These are phyloP conservation scores for Coniochaeta ligniaria DNA, from an alignment of 2,329 filamentous ascomycete species.

Conservation along the genomic window DNA sequence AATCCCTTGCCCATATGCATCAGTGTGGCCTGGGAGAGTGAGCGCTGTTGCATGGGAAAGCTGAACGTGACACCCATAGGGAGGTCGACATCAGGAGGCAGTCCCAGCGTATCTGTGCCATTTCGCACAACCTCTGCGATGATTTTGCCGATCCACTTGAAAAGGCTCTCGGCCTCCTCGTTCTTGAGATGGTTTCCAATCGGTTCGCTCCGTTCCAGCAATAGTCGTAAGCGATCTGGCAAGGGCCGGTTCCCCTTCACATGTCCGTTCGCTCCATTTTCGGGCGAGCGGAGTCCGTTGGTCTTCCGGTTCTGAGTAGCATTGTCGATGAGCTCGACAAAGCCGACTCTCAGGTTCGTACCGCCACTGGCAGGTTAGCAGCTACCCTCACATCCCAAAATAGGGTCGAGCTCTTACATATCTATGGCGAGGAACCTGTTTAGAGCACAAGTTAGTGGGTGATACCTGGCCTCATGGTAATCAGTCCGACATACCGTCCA, in stretches of 20 bases:
- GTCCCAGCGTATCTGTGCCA: slow-evolving; percentile 35
- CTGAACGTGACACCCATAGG: slow-evolving; percentile 63
- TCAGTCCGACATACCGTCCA: slow-evolving; percentile 35
- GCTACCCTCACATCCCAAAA: slow-evolving; percentile 19
- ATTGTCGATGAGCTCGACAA: slow-evolving; percentile 49
- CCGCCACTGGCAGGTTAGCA: slow-evolving; percentile 44
- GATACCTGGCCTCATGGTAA: background rate
- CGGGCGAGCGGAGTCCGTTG: slow-evolving; percentile 11
- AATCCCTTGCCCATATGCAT: slow-evolving; percentile 69
- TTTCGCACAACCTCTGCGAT: slow-evolving; percentile 66
- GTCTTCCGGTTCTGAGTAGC: slow-evolving; percentile 15
- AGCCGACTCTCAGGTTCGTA: slow-evolving; percentile 61
- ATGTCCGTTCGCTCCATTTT: slow-evolving; percentile 10
- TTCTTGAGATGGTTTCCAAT: slow-evolving; percentile 67
- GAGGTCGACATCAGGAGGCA: slow-evolving; percentile 38
- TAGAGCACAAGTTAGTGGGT: background rate
- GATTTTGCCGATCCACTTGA: slow-evolving; percentile 73
- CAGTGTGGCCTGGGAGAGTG: slow-evolving; percentile 53
- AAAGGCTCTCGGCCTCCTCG: slow-evolving; percentile 67
- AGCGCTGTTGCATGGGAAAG: slow-evolving; percentile 61
- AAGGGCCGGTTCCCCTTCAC: slow-evolving; percentile 10
- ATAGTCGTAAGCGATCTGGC: slow-evolving; percentile 36
- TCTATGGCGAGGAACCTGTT: slow-evolving; percentile 55
- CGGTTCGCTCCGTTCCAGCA: slow-evolving; percentile 65
- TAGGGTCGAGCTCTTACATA: slow-evolving; percentile 41